Evolutionary conservation across 176 grass and related monocot species (phyloP).

Genomic region (Aegilops tauschii): DNA sequence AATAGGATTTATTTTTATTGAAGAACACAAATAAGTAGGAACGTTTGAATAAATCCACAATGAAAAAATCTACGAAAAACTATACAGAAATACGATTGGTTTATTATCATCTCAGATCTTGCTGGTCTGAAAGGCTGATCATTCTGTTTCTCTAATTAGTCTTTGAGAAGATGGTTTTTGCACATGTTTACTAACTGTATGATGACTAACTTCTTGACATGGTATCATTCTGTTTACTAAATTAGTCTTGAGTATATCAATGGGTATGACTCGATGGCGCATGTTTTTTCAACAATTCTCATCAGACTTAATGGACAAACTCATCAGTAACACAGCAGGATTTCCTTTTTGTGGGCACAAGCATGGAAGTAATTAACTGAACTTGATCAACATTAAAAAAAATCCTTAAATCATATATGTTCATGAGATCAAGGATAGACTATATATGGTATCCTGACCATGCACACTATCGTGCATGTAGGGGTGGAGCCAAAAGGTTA

Average conservation of each 20-base stretch:
- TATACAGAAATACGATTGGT: neutral
- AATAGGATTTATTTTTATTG: neutral
- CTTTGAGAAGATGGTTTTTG: neutral
- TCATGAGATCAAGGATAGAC: neutral
- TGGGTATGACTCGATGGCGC: neutral
- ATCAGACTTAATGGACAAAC: neutral
- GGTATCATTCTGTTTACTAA: neutral
- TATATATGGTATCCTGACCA: neutral
- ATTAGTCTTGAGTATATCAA: neutral
- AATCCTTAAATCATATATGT: neutral
- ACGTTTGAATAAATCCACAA: neutral
- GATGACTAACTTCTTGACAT: neutral
- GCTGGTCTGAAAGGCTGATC: neutral
- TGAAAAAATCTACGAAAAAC: neutral
- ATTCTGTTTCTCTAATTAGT: neutral
- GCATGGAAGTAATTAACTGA: neutral
- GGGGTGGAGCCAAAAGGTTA: neutral
- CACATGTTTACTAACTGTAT: neutral
- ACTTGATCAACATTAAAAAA: neutral
- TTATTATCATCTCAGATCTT: neutral
- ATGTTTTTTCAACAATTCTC: neutral
- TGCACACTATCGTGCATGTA: neutral
- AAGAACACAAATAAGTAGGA: neutral
- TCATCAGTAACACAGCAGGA: neutral
- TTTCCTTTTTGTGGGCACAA: neutral